phyloP scores from a whole-genome alignment of 2,329 filamentous ascomycete species.

The Exophiala sp. region DNA sequence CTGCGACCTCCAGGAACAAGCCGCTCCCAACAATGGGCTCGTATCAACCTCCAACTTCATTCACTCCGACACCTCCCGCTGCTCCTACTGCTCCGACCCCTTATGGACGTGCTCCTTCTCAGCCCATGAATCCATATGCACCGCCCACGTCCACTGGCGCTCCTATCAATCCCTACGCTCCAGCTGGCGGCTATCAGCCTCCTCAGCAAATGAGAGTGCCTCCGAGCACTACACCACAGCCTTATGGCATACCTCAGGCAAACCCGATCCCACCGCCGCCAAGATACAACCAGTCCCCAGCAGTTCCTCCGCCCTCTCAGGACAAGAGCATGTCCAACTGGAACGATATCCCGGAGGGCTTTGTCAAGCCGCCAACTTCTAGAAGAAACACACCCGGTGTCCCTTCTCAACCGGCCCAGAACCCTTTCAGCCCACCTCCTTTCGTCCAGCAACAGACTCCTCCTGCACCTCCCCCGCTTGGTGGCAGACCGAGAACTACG shows the following conservation, averaged over 20 bases:
- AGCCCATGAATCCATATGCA: slow-evolving; percentile 30
- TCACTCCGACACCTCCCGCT: slow-evolving; percentile 24
- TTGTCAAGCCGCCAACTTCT: slow-evolving; percentile 65
- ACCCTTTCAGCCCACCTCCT: slow-evolving; percentile 54
- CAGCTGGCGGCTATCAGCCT: slow-evolving; percentile 52
- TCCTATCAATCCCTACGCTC: slow-evolving; percentile 33
- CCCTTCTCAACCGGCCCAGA: slow-evolving; percentile 55
- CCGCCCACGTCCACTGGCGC: slow-evolving; percentile 34
- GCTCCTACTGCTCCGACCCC: slow-evolving; percentile 19
- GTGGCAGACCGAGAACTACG: slow-evolving; percentile 51
- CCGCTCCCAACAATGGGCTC: slow-evolving; percentile 40
- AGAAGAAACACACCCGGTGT: slow-evolving; percentile 68
- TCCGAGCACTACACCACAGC: slow-evolving; percentile 38
- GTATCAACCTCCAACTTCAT: slow-evolving; percentile 35
- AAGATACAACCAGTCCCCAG: slow-evolving; percentile 60
- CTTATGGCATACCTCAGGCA: slow-evolving; percentile 35
- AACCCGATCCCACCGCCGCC: slow-evolving; percentile 55
- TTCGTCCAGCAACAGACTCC: slow-evolving; percentile 54
- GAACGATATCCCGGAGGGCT: slow-evolving; percentile 87
- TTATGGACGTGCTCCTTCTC: slow-evolving; percentile 7
- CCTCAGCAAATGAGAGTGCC: slow-evolving; percentile 42
- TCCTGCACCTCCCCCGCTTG: slow-evolving; percentile 56
- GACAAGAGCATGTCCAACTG: slow-evolving; percentile 70
- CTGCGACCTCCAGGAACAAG: slow-evolving; percentile 37
- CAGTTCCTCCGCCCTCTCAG: slow-evolving; percentile 60